A percentile compares a stretch with the other conserved stretches of the same genome.
Evolutionary conservation across 768 basidiomycete species (phyloP).

Genomic region (Leccinum aurantiacum): DNA sequence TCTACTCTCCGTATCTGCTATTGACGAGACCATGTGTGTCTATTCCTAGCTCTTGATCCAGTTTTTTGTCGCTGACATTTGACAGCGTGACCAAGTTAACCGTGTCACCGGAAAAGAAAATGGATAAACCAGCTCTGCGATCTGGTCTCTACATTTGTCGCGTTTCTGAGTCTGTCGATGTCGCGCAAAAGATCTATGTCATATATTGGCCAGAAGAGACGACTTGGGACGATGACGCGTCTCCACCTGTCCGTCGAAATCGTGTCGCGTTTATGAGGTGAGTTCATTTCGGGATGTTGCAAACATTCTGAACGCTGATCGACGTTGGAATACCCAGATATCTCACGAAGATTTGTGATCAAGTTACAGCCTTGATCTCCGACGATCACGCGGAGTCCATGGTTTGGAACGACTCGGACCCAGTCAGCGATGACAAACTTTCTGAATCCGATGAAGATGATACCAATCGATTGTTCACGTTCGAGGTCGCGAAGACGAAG

Average conservation of each 20-base stretch:
- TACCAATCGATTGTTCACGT: constrained; percentile 53
- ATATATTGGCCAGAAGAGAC: constrained; percentile 64
- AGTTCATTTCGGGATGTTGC: not conserved
- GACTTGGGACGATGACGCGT: constrained; percentile 55
- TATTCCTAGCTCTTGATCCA: not conserved
- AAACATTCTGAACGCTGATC: not conserved
- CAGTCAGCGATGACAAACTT: constrained; percentile 26
- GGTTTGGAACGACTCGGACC: constrained; percentile 44
- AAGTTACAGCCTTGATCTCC: constrained; percentile 50
- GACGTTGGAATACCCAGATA: constrained; percentile 38
- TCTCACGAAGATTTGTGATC: constrained; percentile 58
- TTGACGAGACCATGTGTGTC: constrained; percentile 43
- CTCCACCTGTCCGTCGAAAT: constrained; percentile 48
- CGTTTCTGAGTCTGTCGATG: constrained; percentile 3
- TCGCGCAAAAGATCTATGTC: constrained; percentile 38
- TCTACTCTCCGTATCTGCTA: constrained; percentile 36
- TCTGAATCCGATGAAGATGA: constrained; percentile 37
- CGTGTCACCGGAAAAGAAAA: constrained; percentile 2
- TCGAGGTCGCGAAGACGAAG: constrained; percentile 54
- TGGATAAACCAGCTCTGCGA: constrained; percentile 33
- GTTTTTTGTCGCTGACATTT: not conserved
- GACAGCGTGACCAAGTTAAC: constrained; percentile 16
- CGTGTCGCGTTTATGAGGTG: constrained; percentile 63
- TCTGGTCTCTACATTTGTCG: constrained; percentile 52
- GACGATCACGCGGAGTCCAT: constrained; percentile 44